phyloP scores from a whole-genome alignment of 2,329 filamentous ascomycete genomes.

The Magnaporthiopsis incrustans region DNA sequence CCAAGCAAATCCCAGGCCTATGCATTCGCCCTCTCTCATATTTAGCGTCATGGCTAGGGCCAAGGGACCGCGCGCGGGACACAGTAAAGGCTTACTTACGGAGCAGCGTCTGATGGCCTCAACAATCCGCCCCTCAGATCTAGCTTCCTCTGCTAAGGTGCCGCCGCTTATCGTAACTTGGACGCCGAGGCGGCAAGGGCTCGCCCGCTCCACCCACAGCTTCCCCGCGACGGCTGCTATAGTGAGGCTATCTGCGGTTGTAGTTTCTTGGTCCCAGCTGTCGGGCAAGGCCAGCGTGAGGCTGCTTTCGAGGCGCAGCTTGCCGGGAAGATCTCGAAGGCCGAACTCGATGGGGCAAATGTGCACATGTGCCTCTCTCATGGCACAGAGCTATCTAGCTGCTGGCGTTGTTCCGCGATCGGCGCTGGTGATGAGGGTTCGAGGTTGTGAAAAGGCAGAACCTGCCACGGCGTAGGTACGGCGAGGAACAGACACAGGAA shows the following conservation, averaged over 20 bases:
- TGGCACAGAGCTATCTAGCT: neutral
- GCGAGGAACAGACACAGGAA: neutral
- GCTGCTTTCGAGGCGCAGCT: neutral
- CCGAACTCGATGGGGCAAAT: slow-evolving; percentile 2
- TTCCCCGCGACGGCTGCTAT: neutral
- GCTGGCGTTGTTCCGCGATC: neutral
- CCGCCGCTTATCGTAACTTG: slow-evolving; percentile 18
- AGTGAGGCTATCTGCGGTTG: neutral
- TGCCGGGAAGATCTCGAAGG: neutral
- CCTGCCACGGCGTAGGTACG: neutral
- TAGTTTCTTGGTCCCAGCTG: neutral
- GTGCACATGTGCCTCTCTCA: slow-evolving; percentile 2
- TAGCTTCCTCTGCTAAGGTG: neutral
- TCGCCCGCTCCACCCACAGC: slow-evolving; percentile 7
- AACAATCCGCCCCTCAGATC: neutral
- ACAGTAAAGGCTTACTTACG: neutral
- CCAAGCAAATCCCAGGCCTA: slow-evolving; percentile 7
- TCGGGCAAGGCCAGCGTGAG: neutral
- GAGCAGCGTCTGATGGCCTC: slow-evolving; percentile 4
- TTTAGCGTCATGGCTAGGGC: neutral
- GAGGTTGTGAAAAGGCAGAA: neutral
- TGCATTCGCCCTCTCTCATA: neutral
- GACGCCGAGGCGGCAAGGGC: slow-evolving; percentile 16
- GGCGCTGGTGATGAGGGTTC: neutral
- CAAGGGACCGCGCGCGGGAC: too few species aligned